Evolutionary conservation across 805 yeast species (phyloP).

Genomic region (Saturnispora mendoncae): DNA sequence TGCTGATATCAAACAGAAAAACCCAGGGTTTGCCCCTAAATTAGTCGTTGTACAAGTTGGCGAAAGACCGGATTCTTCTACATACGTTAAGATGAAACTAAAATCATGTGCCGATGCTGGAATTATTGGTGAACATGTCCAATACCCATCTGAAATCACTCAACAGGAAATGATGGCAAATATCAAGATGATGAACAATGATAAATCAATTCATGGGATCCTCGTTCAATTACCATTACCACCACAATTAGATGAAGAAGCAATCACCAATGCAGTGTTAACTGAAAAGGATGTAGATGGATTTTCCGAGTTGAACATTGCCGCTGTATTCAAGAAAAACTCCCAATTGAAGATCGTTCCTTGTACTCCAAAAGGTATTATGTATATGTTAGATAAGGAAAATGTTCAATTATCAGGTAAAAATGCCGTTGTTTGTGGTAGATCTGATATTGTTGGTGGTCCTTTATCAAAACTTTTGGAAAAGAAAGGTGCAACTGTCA

Average conservation of each 20-base stretch:
- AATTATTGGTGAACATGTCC: slow-evolving; percentile 56
- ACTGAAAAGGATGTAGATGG: slow-evolving; percentile 93
- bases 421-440: slow-evolving; percentile 83
- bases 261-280: slow-evolving; percentile 71
- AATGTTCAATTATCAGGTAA: slow-evolving; percentile 66
- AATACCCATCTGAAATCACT: slow-evolving; percentile 52
- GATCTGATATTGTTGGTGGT: slow-evolving; percentile 93
- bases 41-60: slow-evolving; percentile 88
- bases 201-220: slow-evolving; percentile 73
- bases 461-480: slow-evolving; percentile 83
- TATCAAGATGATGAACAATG: slow-evolving; percentile 60
- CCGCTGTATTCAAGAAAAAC: slow-evolving; percentile 81
- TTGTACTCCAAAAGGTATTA: slow-evolving; percentile 92
- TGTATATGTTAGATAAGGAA: slow-evolving; percentile 65
- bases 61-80: slow-evolving; percentile 77
- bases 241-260: slow-evolving; percentile 63
- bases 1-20: slow-evolving; percentile 31
- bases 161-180: slow-evolving; percentile 53
- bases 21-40: slow-evolving; percentile 57
- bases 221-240: slow-evolving; percentile 91
- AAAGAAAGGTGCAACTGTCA: slow-evolving; percentile 78
- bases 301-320: slow-evolving; percentile 79
- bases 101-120: slow-evolving; percentile 84
- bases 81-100: slow-evolving; percentile 85
- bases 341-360: slow-evolving; percentile 81